Percentiles rank a stretch among this genome's conserved stretches.
Conservation (phyloP, 192 early-diverging fungal species). For the Backusella tuberculispora region DNA sequence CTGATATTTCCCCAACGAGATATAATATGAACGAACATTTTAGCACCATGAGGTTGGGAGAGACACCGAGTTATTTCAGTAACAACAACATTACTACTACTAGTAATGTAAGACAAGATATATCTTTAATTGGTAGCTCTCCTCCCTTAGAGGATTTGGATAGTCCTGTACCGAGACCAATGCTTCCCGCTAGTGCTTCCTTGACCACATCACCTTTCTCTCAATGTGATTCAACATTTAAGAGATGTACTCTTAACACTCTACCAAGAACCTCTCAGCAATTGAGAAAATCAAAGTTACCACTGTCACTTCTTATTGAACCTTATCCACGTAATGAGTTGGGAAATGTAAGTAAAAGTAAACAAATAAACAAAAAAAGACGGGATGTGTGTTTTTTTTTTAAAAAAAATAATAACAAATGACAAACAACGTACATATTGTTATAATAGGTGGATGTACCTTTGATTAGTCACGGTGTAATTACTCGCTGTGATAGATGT, state of each 20-base stretch:
- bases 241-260: constrained; percentile 76
- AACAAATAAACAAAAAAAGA: neutral
- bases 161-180: constrained; percentile 43
- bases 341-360: constrained; percentile 59
- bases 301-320: constrained; percentile 77
- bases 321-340: constrained; percentile 65
- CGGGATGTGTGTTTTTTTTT: neutral
- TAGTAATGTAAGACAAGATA: neutral
- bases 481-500: constrained; percentile 92
- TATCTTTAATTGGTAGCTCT: constrained; percentile 50
- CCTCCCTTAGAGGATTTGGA: constrained; percentile 51
- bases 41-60: neutral
- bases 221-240: constrained; percentile 26
- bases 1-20: neutral
- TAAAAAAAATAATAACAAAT: no score
- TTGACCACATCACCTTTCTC: constrained; percentile 11
- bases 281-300: constrained; percentile 78
- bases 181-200: constrained; percentile 43
- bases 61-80: neutral
- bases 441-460: constrained; percentile 68
- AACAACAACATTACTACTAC: no score
- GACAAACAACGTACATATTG: neutral
- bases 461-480: constrained; percentile 78
- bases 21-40: neutral
- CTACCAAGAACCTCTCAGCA: constrained; percentile 72